These are phyloP conservation scores for Penicillium antarcticum DNA, from an alignment of 495 filamentous ascomycete species.

Conservation along the genomic window DNA sequence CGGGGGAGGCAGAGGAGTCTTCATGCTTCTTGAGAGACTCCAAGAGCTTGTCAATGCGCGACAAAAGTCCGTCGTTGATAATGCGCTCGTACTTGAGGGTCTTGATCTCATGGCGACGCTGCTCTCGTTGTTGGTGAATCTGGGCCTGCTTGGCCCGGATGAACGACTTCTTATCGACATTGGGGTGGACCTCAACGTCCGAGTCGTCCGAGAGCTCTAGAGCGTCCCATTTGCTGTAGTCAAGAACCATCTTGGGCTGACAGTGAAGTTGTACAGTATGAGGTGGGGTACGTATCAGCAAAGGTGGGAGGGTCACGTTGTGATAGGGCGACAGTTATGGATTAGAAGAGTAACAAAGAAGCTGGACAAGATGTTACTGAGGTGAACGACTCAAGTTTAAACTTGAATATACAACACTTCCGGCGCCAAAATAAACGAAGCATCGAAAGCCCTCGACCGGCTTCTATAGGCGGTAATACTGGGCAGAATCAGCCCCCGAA, in stretches of 20 bases:
- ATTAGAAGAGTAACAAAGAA: too few species aligned
- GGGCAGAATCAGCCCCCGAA: conserved; percentile 27
- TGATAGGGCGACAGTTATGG: too few species aligned
- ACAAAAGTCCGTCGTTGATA: conserved; percentile 86
- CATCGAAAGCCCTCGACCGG: conserved; percentile 37
- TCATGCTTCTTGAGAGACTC: conserved; percentile 64
- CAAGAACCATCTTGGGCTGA: conserved; percentile 68
- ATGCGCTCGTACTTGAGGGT: conserved; percentile 90
- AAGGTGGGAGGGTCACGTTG: too few species aligned
- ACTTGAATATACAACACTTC: background rate
- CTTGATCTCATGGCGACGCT: conserved; percentile 82
- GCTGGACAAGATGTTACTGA: background rate
- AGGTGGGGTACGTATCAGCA: conserved; percentile 21
- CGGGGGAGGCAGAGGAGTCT: conserved; percentile 65
- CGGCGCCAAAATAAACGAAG: conserved; percentile 6
- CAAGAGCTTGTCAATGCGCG: conserved; percentile 77
- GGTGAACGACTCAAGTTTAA: background rate
- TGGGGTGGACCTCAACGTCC: conserved; percentile 97
- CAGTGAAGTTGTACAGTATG: conserved; percentile 2
- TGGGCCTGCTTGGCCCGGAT: conserved; percentile 97
- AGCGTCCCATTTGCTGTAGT: conserved; percentile 96
- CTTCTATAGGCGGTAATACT: conserved; percentile 36
- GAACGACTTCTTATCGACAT: conserved; percentile 97
- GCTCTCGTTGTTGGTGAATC: conserved; percentile 83
- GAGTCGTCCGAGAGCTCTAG: conserved; percentile 97